Evolutionary conservation across 2,329 filamentous ascomycete species (phyloP), one percentile per base, ranked within the genome.

Genomic region (Ceratocystis ficicola): DNA sequence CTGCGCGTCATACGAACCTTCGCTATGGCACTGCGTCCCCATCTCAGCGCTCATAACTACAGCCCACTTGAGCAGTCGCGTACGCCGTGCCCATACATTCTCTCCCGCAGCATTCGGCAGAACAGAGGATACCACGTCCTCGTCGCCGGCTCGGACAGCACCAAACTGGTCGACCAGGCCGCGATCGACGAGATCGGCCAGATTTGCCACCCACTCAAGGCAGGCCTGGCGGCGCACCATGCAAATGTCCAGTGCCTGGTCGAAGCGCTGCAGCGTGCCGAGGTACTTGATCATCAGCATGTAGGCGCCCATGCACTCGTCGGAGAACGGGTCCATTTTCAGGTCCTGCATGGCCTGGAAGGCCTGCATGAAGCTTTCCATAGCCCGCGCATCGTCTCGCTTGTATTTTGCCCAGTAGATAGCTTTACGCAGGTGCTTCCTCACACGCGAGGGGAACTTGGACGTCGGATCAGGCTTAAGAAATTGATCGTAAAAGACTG

Each of bases 291-390:
- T 86, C 7, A 95, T 80, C 73, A 92, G 86, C 63, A 97, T 86
- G 72, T 91, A 90, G 64, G 97, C 86, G 7, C 94, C 94, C 70
- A 96, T 81, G 44, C 96, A 86, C 73, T 96, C 92, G 71, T 96
- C 89, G 3, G 89, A 92, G 73, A 92, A 95, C 0, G 89, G 90
- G 72, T 97, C 90, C 77, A 99, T 65, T n/a, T 50, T 41, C 59
- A 67, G 44, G 32, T 62, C 63, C 15, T 61, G 48, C 55, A 67
- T 67, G 8, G 63, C 66, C 25, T 67, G 55, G 30, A 65, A 67
- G 25, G 66, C 63, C 12, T 55, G 48, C 32, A 63, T 44, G 60
- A 67, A 67, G 44, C 62, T 62, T 1, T 65, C 22, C 66, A 67
- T 67, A 20, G 66, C 66, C n/a, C 66, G 66, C 30, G 32, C 52